These are phyloP conservation scores for Cymbidium sinense DNA, from an alignment of 106 monocot genomes.

Conservation along the genomic window DNA sequence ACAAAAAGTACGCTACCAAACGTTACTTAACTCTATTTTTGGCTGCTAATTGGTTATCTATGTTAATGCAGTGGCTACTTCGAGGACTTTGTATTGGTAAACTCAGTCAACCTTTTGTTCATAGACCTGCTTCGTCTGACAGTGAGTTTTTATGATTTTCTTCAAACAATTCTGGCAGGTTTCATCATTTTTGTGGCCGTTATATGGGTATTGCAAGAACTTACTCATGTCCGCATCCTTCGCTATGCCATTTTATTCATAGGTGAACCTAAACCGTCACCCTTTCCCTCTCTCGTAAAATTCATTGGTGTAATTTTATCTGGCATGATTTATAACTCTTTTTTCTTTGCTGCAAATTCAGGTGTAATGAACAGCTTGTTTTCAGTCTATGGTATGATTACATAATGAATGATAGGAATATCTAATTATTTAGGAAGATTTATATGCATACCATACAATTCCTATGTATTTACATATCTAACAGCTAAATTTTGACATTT, in stretches of 20 bases:
- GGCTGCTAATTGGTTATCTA: background rate
- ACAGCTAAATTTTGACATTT: too few relatives aligned
- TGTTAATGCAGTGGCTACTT: constrained; percentile 52
- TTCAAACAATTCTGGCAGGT: constrained; percentile 29
- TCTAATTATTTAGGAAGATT: too few relatives aligned
- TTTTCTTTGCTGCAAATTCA: constrained; percentile 21
- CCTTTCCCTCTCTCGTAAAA: background rate
- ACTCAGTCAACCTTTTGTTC: constrained; percentile 3
- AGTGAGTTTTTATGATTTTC: background rate
- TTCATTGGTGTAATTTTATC: background rate
- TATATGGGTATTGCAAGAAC: constrained; percentile 86
- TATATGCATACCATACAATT: too few relatives aligned
- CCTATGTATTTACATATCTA: too few relatives aligned
- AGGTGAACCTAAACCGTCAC: constrained; percentile 25
- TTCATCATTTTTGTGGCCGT: constrained; percentile 81
- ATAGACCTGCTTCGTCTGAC: constrained; percentile 2
- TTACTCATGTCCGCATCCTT: constrained; percentile 55
- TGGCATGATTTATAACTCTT: background rate
- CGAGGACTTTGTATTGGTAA: constrained; percentile 73
- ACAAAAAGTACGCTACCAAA: background rate
- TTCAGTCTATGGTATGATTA: constrained; percentile 67
- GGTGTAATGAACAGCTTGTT: constrained; percentile 86
- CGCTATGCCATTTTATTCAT: constrained; percentile 73
- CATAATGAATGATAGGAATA: background rate
- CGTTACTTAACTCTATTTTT: background rate